Percentiles rank a stretch among this genome's conserved stretches.
phyloP scores from a whole-genome alignment of 129 eudicot species.

The Kitagawia praeruptora region DNA sequence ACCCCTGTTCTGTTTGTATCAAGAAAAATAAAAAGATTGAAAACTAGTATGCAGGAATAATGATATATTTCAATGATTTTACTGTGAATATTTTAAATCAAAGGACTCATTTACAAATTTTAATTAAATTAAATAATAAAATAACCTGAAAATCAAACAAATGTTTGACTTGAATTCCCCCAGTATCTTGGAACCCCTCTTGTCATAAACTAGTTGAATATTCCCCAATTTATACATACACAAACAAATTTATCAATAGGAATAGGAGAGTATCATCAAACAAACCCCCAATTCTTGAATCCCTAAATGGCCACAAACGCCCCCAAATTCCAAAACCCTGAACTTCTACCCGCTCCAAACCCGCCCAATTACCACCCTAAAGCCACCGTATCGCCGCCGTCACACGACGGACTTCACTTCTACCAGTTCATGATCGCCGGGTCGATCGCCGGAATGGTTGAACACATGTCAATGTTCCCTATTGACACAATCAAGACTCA shows the following conservation, averaged over 20 bases:
- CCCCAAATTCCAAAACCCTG: slow-evolving; percentile 63
- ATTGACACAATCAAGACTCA: slow-evolving; percentile 83
- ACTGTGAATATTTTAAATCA: too few species aligned
- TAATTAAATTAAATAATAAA: too few species aligned
- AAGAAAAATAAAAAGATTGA: too few species aligned
- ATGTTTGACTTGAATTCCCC: neutral
- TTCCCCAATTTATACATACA: neutral
- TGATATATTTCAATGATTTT: too few species aligned
- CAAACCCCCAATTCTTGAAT: neutral
- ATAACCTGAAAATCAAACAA: neutral
- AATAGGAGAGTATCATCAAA: neutral
- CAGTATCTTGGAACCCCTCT: neutral
- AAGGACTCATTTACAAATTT: too few species aligned
- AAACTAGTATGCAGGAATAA: too few species aligned
- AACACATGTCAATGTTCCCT: slow-evolving; percentile 96
- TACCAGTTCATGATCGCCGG: slow-evolving; percentile 91
- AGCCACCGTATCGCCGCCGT: slow-evolving; percentile 34
- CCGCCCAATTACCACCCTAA: slow-evolving; percentile 55
- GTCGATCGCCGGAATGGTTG: slow-evolving; percentile 77
- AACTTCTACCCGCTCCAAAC: slow-evolving; percentile 49
- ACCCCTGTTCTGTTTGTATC: too few species aligned
- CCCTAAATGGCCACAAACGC: slow-evolving; percentile 57
- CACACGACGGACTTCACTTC: slow-evolving; percentile 80
- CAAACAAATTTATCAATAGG: neutral
- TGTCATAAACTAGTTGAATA: neutral